Percentiles rank a stretch among this genome's conserved stretches.
Conservation (phyloP, 208 protist genomes). For the Leishmania lainsoni region DNA sequence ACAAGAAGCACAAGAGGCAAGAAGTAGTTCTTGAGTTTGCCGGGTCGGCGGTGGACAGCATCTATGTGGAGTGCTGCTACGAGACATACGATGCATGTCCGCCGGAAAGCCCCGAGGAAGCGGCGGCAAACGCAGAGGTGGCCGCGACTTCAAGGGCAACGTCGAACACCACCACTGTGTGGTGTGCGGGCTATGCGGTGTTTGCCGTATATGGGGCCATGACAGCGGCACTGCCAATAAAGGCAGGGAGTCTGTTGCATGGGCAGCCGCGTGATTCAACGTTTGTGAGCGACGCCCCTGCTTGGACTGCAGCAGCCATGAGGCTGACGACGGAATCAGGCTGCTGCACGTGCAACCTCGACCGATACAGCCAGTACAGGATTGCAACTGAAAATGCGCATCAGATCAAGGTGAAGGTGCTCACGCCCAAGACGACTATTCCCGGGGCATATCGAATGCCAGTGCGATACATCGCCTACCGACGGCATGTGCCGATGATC, state of each 20-base stretch:
- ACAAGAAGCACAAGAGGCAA: constrained; percentile 26
- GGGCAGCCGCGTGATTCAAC: neutral
- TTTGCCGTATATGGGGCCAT: constrained; percentile 30
- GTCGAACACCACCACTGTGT: constrained; percentile 32
- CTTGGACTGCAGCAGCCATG: neutral
- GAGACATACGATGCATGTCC: constrained; percentile 29
- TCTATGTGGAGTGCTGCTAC: constrained; percentile 87
- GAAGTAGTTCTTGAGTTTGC: constrained; percentile 39
- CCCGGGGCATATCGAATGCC: constrained; percentile 37
- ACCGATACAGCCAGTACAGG: constrained; percentile 4
- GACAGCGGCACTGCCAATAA: constrained; percentile 38
- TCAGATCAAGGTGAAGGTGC: constrained; percentile 37
- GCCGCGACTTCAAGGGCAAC: constrained; percentile 8
- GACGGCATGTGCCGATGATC: constrained; percentile 56
- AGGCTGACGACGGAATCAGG: neutral
- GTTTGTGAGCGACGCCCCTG: neutral
- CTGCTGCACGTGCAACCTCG: neutral
- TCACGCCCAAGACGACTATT: constrained; percentile 31
- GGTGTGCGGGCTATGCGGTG: constrained; percentile 72
- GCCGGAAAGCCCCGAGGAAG: neutral
- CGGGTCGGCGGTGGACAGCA: constrained; percentile 40
- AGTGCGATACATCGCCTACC: constrained; percentile 43
- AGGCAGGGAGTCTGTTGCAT: constrained; percentile 56
- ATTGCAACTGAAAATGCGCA: constrained; percentile 22
- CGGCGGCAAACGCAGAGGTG: neutral